Evolutionary conservation across 768 basidiomycete genomes (phyloP).

Genomic region (Leucocoprinus sp.): DNA sequence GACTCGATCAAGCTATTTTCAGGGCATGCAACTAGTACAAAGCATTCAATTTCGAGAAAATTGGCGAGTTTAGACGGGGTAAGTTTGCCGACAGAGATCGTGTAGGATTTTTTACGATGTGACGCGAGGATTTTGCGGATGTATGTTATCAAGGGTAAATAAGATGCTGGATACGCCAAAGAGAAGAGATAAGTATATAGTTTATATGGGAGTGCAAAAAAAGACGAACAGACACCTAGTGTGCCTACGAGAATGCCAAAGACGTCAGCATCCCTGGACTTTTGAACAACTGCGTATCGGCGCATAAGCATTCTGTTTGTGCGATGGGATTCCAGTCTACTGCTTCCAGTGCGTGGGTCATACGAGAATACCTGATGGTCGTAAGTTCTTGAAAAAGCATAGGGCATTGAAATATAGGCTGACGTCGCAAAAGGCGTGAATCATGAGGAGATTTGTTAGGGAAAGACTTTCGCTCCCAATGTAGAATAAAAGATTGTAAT

Average conservation of each 20-base stretch:
- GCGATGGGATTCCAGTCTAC: slow-evolving; percentile 50
- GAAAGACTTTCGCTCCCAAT: slow-evolving; percentile 76
- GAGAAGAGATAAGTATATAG: neutral
- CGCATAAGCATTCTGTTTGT: slow-evolving; percentile 86
- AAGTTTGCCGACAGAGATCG: slow-evolving; percentile 89
- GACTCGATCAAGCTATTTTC: slow-evolving; percentile 82
- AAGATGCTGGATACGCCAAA: slow-evolving; percentile 67
- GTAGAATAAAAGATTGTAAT: slow-evolving; percentile 31
- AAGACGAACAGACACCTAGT: slow-evolving; percentile 68
- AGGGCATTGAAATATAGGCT: slow-evolving; percentile 13
- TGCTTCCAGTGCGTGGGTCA: slow-evolving; percentile 43
- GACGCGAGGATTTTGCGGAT: slow-evolving; percentile 62
- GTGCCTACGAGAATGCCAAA: slow-evolving; percentile 95
- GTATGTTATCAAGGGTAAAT: slow-evolving; percentile 77
- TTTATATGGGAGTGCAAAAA: neutral
- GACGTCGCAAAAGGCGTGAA: slow-evolving; percentile 60
- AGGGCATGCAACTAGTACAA: slow-evolving; percentile 88
- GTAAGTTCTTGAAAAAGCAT: neutral
- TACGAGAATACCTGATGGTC: slow-evolving; percentile 63
- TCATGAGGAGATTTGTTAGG: slow-evolving; percentile 82
- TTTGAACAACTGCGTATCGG: slow-evolving; percentile 80
- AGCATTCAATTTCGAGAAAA: slow-evolving; percentile 94
- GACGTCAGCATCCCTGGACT: slow-evolving; percentile 85
- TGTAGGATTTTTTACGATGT: slow-evolving; percentile 85
- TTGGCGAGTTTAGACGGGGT: slow-evolving; percentile 94